Conservation (phyloP, 257 asterid genomes). For the Solanum etuberosum region DNA sequence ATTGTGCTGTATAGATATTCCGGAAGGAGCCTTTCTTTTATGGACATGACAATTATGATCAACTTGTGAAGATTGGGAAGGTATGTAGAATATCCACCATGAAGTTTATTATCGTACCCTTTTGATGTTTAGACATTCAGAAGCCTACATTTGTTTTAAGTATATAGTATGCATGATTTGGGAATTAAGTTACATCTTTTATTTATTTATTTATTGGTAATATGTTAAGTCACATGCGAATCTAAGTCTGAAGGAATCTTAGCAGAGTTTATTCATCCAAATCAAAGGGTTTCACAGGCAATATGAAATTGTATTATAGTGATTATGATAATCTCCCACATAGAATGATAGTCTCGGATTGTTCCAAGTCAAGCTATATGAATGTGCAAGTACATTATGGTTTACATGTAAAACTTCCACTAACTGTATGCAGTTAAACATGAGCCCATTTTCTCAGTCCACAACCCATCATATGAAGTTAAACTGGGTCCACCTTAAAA, state of each 20-base stretch:
- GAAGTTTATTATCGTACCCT: background rate
- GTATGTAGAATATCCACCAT: background rate
- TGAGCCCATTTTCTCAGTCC: background rate
- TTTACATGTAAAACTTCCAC: background rate
- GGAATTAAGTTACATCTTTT: background rate
- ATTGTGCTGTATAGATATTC: constrained; percentile 4
- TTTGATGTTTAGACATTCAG: background rate
- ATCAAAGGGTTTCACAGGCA: background rate
- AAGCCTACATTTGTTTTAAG: background rate
- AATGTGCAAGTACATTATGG: background rate
- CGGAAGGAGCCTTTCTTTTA: constrained; percentile 13
- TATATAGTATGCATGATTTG: background rate
- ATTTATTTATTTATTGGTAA: background rate
- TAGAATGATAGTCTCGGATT: background rate
- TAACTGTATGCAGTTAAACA: background rate
- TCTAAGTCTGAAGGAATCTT: background rate
- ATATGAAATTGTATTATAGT: background rate
- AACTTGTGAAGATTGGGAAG: constrained; percentile 9
- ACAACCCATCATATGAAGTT: background rate
- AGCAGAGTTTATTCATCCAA: background rate
- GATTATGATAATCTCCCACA: background rate
- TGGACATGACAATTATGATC: constrained; percentile 12
- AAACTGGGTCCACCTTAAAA: background rate
- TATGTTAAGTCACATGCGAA: background rate
- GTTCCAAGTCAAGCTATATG: background rate